Base-by-base conservation (phyloP, 176 grass and related monocot genomes). In the Oryza meridionalis region DNA sequence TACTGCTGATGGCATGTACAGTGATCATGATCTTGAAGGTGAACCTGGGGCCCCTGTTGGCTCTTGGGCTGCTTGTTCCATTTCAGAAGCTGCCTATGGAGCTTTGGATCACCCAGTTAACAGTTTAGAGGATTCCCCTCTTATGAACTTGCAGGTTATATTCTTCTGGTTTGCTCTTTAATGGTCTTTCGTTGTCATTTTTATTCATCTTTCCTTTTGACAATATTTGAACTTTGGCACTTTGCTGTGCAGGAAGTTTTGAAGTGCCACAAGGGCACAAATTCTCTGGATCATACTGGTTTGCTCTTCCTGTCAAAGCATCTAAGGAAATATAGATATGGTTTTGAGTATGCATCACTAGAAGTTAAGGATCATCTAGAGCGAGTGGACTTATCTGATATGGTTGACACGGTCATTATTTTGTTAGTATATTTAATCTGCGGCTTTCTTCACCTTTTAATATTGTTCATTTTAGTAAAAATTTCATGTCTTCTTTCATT, bases 41-140 rank as follows among this genome's bases (percentile, higher is more conserved):
- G 69, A 71, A 65, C 15, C 93, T 70, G 92, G 93, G 80, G 91
- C 89, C 80, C 96, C 93, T 38, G 93, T 98, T 75, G 96, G 96
- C 73, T 89, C 91, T 16, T 95, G 85, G 96, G 91, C 93, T 47
- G 89, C 88, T 61, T 91, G 91, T 88, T 85, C 96, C 16, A 94
- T 98, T 91, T 95, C 93, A 65, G 96, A 98, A 83, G 93, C 96
- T 82, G 96, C 96, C 63, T 98, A 95, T 92, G 96, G 93, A 90
- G 91, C 90, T 86, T 85, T 98, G 71, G 96, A 95, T 42, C 75
- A 88, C 59, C 93, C 96, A 53, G 82, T 90, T 42, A 93, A 93
- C 82, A 87, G 76, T 73, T 84, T 93, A 78, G 96, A 98, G 74
- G 62, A 84, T 63, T 98, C 89, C 19, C 87, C 96, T 77, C 91